Percentiles rank a stretch among this genome's conserved stretches.
phyloP scores from a whole-genome alignment of 164 flowering plant genomes.

The Echeveria elegans region DNA sequence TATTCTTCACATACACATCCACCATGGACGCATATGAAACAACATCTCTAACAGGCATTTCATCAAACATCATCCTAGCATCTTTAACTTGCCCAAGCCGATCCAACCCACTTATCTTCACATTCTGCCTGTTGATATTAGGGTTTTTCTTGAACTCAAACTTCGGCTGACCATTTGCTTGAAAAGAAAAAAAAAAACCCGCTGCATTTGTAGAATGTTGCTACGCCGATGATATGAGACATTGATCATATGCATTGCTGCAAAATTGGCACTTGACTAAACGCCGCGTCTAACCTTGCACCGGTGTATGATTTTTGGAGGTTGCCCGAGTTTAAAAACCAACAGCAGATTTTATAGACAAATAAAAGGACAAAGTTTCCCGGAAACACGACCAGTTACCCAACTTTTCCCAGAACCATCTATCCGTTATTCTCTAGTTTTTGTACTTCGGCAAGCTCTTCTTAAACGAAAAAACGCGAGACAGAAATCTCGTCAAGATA shows the following conservation, averaged over 20 bases:
- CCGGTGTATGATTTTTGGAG: no score
- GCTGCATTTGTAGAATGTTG: not conserved
- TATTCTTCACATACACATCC: not conserved
- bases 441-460: no score
- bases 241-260: not conserved
- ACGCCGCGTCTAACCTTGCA: no score
- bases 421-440: no score
- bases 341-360: no score
- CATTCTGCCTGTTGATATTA: not conserved
- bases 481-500: no score
- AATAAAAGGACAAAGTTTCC: no score
- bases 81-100: not conserved
- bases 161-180: not conserved
- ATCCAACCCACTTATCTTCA: not conserved
- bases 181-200: not conserved
- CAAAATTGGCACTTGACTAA: no score
- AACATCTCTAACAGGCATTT: not conserved
- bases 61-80: not conserved
- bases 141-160: not conserved
- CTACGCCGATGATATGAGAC: not conserved
- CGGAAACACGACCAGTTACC: no score
- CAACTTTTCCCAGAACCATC: no score
- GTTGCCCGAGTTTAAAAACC: no score
- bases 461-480: no score
- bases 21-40: not conserved